These are phyloP conservation scores for Salix koriyanagi DNA, from an alignment of 345 rosid genomes.

Conservation along the genomic window DNA sequence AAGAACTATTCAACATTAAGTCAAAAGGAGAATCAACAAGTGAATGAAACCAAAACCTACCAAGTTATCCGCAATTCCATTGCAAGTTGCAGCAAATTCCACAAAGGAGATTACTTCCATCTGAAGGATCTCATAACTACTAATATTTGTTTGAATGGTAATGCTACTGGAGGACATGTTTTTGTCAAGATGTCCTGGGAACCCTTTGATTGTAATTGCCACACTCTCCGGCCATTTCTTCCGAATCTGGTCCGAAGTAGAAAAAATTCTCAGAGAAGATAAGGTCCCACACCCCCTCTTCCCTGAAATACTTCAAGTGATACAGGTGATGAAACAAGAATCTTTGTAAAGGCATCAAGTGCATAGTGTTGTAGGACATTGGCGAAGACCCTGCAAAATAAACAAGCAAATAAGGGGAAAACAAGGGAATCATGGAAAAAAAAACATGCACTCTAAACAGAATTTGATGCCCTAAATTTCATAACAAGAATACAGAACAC, in stretches of 20 bases:
- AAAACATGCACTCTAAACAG: neutral
- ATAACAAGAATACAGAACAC: neutral
- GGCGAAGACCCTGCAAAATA: constrained; percentile 44
- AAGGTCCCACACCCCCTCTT: constrained; percentile 70
- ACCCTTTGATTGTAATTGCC: constrained; percentile 15
- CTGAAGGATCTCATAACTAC: constrained; percentile 47
- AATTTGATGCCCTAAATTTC: neutral
- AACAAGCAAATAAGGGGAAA: neutral
- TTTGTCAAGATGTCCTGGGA: constrained; percentile 23
- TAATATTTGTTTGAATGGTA: constrained; percentile 17
- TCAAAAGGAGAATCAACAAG: constrained; percentile 2
- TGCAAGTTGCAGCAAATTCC: constrained; percentile 60
- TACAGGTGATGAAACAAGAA: constrained; percentile 49
- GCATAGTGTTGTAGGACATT: constrained; percentile 47
- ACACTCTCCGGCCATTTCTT: constrained; percentile 33
- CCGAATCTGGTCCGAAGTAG: constrained; percentile 43
- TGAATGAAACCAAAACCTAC: constrained; percentile 29
- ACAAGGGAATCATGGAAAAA: neutral
- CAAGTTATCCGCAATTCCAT: constrained; percentile 52
- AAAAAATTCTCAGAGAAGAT: constrained; percentile 66
- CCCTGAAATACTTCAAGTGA: constrained; percentile 51
- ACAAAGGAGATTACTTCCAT: constrained; percentile 54
- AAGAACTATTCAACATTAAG: constrained; percentile 2
- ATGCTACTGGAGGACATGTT: constrained; percentile 19
- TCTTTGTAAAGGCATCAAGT: constrained; percentile 48